These are phyloP conservation scores for Schizosaccharomyces japonicus DNA, from an alignment of 805 yeast genomes.

Conservation along the genomic window DNA sequence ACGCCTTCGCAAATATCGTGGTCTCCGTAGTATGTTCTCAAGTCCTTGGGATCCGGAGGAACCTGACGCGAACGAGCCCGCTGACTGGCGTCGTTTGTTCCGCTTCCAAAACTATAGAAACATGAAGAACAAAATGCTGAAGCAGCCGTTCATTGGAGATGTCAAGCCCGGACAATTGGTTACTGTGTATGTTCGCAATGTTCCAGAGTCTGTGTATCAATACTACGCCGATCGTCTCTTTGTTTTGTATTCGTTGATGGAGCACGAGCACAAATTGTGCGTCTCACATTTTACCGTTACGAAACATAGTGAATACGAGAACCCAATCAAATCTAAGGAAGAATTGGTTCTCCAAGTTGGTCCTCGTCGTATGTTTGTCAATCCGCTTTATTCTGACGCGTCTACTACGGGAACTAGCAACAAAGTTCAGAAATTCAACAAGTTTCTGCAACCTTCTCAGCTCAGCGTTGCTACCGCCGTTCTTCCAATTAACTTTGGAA, in stretches of 20 bases:
- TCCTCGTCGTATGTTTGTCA: constrained; percentile 59
- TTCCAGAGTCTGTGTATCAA: constrained; percentile 28
- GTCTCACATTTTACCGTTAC: constrained; percentile 61
- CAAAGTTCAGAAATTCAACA: constrained; percentile 66
- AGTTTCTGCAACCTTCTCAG: constrained; percentile 58
- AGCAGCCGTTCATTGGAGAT: constrained; percentile 26
- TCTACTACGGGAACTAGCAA: constrained; percentile 39
- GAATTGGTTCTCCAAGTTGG: constrained; percentile 75
- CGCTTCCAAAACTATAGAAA: constrained; percentile 57
- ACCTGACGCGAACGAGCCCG: constrained; percentile 48
- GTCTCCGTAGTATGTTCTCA: constrained; percentile 56
- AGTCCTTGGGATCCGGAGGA: constrained; percentile 80
- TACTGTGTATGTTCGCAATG: constrained; percentile 28
- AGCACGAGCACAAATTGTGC: constrained; percentile 69
- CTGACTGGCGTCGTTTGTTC: constrained; percentile 50
- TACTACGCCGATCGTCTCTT: constrained; percentile 32
- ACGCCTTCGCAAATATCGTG: constrained; percentile 56
- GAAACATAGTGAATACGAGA: constrained; percentile 74
- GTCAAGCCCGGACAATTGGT: constrained; percentile 38
- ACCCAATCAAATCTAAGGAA: constrained; percentile 68
- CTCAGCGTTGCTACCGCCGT: constrained; percentile 61
- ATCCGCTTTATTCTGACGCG: constrained; percentile 64
- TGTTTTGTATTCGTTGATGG: constrained; percentile 46
- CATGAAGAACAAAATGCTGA: constrained; percentile 41
- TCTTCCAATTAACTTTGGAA: constrained; percentile 62